Conservation (phyloP, 768 basidiomycete species). For the Leccinellum luteum region DNA sequence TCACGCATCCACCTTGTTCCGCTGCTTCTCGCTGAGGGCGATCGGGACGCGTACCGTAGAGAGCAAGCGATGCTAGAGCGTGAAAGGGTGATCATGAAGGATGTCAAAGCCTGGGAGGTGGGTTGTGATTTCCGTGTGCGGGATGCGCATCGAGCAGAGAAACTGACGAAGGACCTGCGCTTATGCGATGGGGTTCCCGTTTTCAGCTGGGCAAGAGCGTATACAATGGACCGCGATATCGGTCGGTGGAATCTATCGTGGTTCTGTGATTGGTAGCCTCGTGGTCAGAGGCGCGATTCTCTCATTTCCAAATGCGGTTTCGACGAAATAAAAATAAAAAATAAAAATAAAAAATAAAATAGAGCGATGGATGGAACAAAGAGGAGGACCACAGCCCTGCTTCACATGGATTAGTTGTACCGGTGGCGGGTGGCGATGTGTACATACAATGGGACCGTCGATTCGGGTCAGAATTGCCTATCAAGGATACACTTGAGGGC, state of each 20-base stretch:
- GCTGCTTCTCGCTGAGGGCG: constrained; percentile 87
- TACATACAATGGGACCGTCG: constrained; percentile 24
- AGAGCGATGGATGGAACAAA: constrained; percentile 8
- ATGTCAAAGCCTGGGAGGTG: constrained; percentile 93
- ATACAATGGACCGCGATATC: constrained; percentile 79
- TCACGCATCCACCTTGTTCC: constrained; percentile 94
- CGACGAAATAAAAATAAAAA: constrained; percentile 2
- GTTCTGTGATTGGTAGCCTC: constrained; percentile 44
- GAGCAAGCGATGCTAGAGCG: constrained; percentile 71
- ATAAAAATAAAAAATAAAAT: constrained; percentile 1
- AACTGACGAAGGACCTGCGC: constrained; percentile 10
- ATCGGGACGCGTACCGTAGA: constrained; percentile 85
- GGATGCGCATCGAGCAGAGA: constrained; percentile 19
- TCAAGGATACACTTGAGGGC: constrained; percentile 16
- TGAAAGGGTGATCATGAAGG: constrained; percentile 93
- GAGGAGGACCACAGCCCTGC: constrained; percentile 25
- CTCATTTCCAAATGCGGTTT: constrained; percentile 8
- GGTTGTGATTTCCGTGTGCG: constrained; percentile 35
- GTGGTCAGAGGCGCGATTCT: constrained; percentile 4
- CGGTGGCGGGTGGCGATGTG: constrained; percentile 34
- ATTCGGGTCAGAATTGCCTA: constrained; percentile 10
- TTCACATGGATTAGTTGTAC: constrained; percentile 20
- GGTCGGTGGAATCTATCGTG: constrained; percentile 52
- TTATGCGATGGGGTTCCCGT: constrained; percentile 3
- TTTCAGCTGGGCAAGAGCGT: constrained; percentile 79